phyloP scores from a whole-genome alignment of 257 asterid genomes.

The Solanum corneliomulleri region DNA sequence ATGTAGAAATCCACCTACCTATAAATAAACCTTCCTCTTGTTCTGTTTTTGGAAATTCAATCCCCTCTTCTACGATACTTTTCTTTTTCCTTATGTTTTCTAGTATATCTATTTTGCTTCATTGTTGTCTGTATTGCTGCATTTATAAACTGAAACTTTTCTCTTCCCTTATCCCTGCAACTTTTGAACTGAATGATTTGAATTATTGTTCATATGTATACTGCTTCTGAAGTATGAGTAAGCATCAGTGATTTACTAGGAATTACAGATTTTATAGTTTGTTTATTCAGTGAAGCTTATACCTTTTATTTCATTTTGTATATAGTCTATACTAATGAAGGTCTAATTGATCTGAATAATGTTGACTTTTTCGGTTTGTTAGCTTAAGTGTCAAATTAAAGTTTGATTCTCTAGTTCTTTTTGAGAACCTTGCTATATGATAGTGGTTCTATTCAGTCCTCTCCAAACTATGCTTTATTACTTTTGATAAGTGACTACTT shows the following conservation, averaged over 20 bases:
- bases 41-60: neutral
- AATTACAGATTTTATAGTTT: neutral
- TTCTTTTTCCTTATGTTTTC: neutral
- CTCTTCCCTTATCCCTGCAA: neutral
- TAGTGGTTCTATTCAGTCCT: neutral
- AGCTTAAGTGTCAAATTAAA: neutral
- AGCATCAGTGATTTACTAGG: neutral
- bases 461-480: neutral
- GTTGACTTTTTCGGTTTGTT: neutral
- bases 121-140: neutral
- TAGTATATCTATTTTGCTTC: neutral
- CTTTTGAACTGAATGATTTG: neutral
- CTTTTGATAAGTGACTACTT: neutral
- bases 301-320: neutral
- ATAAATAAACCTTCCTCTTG: neutral
- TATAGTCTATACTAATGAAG: neutral
- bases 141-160: neutral
- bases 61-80: neutral
- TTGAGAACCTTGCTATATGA: neutral
- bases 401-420: neutral
- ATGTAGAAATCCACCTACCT: neutral
- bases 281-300: neutral
- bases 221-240: neutral
- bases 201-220: neutral
- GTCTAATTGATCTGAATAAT: neutral